Percentiles rank a stretch among this genome's conserved stretches.
Evolutionary conservation across 306 rosid genomes (phyloP).

Genomic region (Pterocarpus santalinus): DNA sequence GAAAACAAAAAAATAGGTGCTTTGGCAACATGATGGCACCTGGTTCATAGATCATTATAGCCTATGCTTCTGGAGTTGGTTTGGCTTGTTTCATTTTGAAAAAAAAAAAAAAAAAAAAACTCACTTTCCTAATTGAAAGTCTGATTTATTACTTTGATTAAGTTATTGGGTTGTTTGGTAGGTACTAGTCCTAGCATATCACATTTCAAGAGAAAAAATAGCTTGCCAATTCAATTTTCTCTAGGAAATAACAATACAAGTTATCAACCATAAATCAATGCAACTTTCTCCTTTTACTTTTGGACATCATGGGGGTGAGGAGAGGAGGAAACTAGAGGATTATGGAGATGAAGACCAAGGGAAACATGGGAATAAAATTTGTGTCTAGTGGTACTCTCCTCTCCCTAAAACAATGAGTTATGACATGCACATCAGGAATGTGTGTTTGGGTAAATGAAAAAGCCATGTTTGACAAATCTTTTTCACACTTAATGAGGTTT

Average conservation of each 20-base stretch:
- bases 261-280: constrained; percentile 22
- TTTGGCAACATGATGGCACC: constrained; percentile 26
- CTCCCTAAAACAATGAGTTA: constrained; percentile 9
- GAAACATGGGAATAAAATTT: no score
- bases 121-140: constrained; percentile 14
- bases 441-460: not conserved
- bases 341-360: no score
- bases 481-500: constrained; percentile 44
- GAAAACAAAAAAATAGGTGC: constrained; percentile 5
- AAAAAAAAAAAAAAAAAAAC: no score
- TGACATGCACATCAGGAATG: constrained; percentile 29
- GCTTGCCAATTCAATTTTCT: not conserved
- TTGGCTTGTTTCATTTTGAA: constrained; percentile 38
- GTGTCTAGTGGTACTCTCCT: no score
- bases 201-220: constrained; percentile 7
- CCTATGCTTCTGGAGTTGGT: constrained; percentile 12
- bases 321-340: not conserved
- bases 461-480: constrained; percentile 30
- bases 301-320: constrained; percentile 7
- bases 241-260: not conserved
- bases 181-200: constrained; percentile 44
- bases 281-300: not conserved
- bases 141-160: not conserved
- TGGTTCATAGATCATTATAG: constrained; percentile 30
- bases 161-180: constrained; percentile 23